Evolutionary conservation across 108 stramenopile genomes (phyloP).

Genomic region (Skeletonema menzelii): DNA sequence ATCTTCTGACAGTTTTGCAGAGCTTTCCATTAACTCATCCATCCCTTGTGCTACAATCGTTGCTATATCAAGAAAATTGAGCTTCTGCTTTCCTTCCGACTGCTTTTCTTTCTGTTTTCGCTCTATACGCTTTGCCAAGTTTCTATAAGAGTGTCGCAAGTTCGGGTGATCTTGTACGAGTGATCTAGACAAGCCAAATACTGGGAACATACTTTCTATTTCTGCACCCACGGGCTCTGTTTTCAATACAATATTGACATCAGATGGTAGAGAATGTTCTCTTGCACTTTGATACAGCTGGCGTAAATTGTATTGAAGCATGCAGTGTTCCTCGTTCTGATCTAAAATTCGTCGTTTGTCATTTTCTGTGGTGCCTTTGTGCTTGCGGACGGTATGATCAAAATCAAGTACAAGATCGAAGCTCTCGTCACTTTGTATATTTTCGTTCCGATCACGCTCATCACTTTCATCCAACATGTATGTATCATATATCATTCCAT

Average conservation of each 20-base stretch:
- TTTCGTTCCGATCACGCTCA: not conserved
- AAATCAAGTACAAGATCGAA: conserved; percentile 20
- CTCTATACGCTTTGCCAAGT: conserved; percentile 21
- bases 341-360: conserved; percentile 5
- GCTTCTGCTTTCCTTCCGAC: not conserved
- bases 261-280: conserved; percentile 32
- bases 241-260: conserved; percentile 35
- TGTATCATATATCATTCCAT: conserved; percentile 29
- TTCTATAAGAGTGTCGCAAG: conserved; percentile 35
- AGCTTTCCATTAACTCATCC: conserved; percentile 18
- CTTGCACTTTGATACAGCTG: conserved; percentile 32
- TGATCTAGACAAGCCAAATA: conserved; percentile 27
- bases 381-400: not conserved
- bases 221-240: conserved; percentile 23
- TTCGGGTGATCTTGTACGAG: conserved; percentile 33
- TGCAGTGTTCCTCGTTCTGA: conserved; percentile 23
- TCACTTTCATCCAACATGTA: conserved; percentile 13
- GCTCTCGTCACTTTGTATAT: not conserved
- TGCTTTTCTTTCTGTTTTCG: conserved; percentile 24
- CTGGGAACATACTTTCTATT: conserved; percentile 44
- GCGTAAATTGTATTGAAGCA: conserved; percentile 35
- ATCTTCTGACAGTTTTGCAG: conserved; percentile 20
- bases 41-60: conserved; percentile 5
- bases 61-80: conserved; percentile 11
- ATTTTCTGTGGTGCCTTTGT: not conserved